A percentile compares a stretch with the other conserved stretches of the same genome.
Evolutionary conservation across 2,329 filamentous ascomycete species (phyloP).

Genomic region (Colletotrichum eremochloae): DNA sequence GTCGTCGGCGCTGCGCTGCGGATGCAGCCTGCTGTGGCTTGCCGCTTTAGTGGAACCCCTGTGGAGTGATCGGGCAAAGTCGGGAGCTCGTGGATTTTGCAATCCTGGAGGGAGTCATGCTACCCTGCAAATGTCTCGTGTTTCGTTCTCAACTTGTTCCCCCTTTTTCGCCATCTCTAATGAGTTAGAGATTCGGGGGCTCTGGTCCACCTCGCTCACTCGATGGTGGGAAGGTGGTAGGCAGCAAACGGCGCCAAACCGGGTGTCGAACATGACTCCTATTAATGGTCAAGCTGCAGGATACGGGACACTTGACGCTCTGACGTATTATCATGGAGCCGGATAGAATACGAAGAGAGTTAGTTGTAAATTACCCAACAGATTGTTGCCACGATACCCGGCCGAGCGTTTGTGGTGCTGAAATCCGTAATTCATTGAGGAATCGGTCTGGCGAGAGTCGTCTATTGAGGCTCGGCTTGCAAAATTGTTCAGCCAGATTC

Average conservation of each 20-base stretch:
- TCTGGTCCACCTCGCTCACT: conserved; percentile 22
- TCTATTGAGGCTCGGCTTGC: conserved; percentile 31
- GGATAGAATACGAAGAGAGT: neutral
- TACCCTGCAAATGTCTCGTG: conserved; percentile 29
- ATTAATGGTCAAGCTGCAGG: conserved; percentile 5
- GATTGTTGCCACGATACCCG: conserved; percentile 23
- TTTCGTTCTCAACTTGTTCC: conserved; percentile 11
- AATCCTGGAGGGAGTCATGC: conserved; percentile 38
- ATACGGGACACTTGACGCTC: conserved; percentile 14
- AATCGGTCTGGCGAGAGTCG: conserved; percentile 21
- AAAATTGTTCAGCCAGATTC: conserved; percentile 28
- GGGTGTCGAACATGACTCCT: conserved; percentile 32
- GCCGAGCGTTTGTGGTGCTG: conserved; percentile 13
- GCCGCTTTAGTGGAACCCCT: conserved; percentile 37
- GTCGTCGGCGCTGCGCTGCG: conserved; percentile 30
- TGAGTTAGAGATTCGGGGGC: conserved; percentile 35
- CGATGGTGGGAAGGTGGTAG: conserved; percentile 29
- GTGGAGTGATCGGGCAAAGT: conserved; percentile 40
- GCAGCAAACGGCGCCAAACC: conserved; percentile 29
- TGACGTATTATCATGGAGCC: neutral
- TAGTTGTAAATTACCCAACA: conserved; percentile 12
- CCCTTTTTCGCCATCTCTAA: conserved; percentile 22
- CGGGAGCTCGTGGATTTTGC: conserved; percentile 35
- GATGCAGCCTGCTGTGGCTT: conserved; percentile 29
- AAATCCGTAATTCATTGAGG: conserved; percentile 12